Base-by-base conservation (phyloP, 106 monocot genomes). In the Acorus gramineus region DNA sequence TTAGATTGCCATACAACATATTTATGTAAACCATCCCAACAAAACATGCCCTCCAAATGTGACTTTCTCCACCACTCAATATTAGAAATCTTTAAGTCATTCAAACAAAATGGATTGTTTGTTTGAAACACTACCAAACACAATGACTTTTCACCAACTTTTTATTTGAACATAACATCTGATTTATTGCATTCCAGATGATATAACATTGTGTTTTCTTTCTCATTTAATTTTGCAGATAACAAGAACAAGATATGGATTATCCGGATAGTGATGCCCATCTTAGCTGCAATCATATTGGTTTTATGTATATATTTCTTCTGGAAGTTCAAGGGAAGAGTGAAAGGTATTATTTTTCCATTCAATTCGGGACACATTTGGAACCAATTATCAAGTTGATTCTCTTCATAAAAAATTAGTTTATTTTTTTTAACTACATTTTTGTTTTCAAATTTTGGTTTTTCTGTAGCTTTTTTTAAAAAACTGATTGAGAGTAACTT, bases 301-400 rank as follows among this genome's bases (percentile, higher is more conserved):
- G 28, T 77, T 5, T 11, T 68, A 14, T 74, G 66, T 60, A 12
- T 68, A 49, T 66, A 62, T 56, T 55, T 80, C 2, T 71, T 64
- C 56, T 73, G 77, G 77, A 85, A 65, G 49, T 75, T 8, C 64
- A 70, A 49, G 9, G 45, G 10, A 47, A 50, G 6, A 49, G 47
- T 75, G 6, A 79, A 71, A 61, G 75, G 83, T 79, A 67, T 28
- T 0, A 8, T 52, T 14, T 6, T n/a, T 14, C 48, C 55, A 11
- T 8, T 5, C 52, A 42, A 9, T 4, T 11, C 11, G n/a, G 9
- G 44, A 28, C 28, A 28, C 28, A 28, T 28, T 28, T 28, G 28
- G 28, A 28, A 28, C 28, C n/a, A n/a, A n/a, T n/a, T n/a, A n/a
- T n/a, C n/a, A n/a, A n/a, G n/a, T n/a, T n/a, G n/a, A n/a, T n/a